Percentiles rank a stretch among this genome's conserved stretches.
Conservation (phyloP, 129 eudicot genomes). For the Kitagawia praeruptora region DNA sequence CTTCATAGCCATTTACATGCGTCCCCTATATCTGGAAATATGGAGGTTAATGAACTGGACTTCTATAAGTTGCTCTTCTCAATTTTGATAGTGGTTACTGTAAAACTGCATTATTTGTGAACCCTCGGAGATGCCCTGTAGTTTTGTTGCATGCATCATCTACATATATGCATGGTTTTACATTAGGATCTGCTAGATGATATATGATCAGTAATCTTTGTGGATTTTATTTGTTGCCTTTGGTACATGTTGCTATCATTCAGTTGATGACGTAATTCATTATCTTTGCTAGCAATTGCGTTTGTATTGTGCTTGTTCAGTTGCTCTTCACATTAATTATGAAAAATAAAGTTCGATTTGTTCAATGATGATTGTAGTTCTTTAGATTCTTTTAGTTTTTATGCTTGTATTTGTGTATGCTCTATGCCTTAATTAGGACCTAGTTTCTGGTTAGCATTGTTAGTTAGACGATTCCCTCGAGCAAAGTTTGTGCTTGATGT, state of each 20-base stretch:
- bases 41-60: slow-evolving; percentile 34
- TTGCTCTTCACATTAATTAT: background rate
- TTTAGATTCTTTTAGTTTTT: background rate
- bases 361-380: background rate
- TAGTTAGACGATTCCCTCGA: background rate
- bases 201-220: background rate
- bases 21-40: slow-evolving; percentile 53
- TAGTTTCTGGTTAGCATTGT: background rate
- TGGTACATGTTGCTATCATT: background rate
- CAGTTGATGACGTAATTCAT: background rate
- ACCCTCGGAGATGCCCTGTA: background rate
- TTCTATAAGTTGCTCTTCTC: background rate
- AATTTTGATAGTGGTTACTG: background rate
- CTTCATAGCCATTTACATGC: slow-evolving; percentile 59
- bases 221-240: background rate
- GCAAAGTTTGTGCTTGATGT: background rate
- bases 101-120: background rate
- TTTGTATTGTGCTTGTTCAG: background rate
- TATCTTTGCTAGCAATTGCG: background rate
- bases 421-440: background rate
- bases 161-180: background rate
- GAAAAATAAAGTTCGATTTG: background rate
- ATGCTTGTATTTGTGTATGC: background rate
- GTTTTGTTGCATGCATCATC: background rate
- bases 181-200: background rate